A percentile compares a stretch with the other conserved stretches of the same genome.
Conservation (phyloP, 1,139 yeast species). For the Hansenula sp. region DNA sequence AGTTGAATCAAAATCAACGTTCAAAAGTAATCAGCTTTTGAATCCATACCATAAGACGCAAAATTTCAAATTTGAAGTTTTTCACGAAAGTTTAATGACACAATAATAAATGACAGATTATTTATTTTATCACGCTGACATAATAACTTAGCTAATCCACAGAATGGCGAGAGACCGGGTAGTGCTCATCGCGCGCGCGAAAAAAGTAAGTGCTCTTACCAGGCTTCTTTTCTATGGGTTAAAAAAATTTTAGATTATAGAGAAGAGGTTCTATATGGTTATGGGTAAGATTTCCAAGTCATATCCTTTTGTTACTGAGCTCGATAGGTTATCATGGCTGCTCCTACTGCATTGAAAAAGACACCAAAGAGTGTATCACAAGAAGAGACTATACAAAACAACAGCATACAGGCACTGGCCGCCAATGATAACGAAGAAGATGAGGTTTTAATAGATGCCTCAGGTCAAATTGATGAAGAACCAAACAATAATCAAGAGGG, state of each 20-base stretch:
- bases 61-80: no score
- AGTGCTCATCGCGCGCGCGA: no score
- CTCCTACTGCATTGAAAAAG: constrained; percentile 56
- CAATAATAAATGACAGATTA: no score
- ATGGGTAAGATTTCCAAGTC: no score
- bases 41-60: no score
- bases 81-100: no score
- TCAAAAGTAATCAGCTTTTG: no score
- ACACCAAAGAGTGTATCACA: constrained; percentile 17
- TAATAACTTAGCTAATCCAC: no score
- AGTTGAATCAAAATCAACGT: no score
- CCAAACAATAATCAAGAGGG: constrained; percentile 20
- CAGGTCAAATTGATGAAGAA: constrained; percentile 31
- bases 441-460: constrained; percentile 69
- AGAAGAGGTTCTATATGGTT: background rate
- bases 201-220: background rate
- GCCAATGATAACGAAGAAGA: constrained; percentile 40
- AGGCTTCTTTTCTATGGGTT: background rate
- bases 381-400: background rate
- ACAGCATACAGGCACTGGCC: constrained; percentile 14
- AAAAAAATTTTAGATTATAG: background rate
- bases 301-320: no score
- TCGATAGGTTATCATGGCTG: constrained; percentile 46
- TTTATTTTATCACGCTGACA: no score
- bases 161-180: no score